Conservation (phyloP, 2,329 filamentous ascomycete species). For the Malbranchea zuffiana region DNA sequence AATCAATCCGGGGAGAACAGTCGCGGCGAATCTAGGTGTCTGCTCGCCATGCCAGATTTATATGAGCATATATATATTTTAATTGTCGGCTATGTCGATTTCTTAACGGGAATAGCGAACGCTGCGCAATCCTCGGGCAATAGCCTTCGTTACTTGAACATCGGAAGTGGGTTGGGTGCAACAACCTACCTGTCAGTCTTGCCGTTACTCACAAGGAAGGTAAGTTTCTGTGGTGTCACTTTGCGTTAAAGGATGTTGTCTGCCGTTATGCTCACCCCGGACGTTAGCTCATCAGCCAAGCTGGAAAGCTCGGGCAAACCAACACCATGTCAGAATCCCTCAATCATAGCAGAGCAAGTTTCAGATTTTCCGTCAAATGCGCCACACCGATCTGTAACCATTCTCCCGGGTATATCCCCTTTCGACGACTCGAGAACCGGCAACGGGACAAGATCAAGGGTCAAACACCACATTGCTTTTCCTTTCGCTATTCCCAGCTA, state of each 20-base stretch:
- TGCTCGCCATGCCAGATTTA: too few relatives aligned
- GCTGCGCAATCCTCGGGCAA: too few relatives aligned
- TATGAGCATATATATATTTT: too few relatives aligned
- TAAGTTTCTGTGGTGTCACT: conserved; percentile 11
- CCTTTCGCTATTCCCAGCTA: conserved; percentile 6
- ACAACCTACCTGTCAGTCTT: conserved; percentile 9
- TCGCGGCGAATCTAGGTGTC: too few relatives aligned
- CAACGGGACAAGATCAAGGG: conserved; percentile 3
- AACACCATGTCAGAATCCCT: conserved; percentile 8
- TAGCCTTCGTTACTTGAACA: conserved; percentile 2
- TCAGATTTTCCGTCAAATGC: conserved; percentile 9
- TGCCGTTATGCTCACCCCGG: conserved; percentile 9
- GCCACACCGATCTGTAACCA: conserved; percentile 14
- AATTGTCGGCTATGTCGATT: too few relatives aligned
- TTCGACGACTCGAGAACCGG: conserved; percentile 2
- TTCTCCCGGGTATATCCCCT: conserved; percentile 9
- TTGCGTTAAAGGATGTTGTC: conserved; percentile 12
- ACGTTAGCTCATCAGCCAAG: conserved; percentile 10
- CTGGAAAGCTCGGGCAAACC: conserved; percentile 12
- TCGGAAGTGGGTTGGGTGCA: conserved; percentile 11
- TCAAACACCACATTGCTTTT: background rate
- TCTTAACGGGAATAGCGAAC: too few relatives aligned
- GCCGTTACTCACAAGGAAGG: conserved; percentile 8
- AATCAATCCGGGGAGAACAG: too few relatives aligned
- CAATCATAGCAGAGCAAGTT: conserved; percentile 9